Evolutionary conservation across 768 basidiomycete genomes (phyloP).

Genomic region (Russula earlei): DNA sequence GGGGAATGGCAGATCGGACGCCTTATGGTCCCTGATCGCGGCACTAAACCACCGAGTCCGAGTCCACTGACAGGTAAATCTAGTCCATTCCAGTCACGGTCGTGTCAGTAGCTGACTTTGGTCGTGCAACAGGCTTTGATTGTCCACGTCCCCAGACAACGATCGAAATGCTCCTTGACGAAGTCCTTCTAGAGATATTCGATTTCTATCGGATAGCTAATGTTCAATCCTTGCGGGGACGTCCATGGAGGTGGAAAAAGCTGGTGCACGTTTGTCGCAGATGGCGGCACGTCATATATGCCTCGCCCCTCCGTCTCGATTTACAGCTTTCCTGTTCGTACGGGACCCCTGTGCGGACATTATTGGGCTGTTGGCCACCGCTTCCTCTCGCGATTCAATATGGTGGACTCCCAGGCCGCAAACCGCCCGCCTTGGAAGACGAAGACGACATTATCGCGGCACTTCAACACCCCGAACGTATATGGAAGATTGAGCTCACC

Average conservation of each 20-base stretch:
- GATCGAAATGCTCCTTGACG: neutral
- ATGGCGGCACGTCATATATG: neutral
- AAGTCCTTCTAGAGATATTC: neutral
- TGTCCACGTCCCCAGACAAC: neutral
- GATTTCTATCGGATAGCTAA: neutral
- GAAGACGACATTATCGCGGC: no score
- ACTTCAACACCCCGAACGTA: no score
- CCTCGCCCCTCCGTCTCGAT: no score
- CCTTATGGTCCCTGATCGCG: no score
- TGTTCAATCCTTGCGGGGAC: neutral
- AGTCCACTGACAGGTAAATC: neutral
- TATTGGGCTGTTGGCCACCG: neutral
- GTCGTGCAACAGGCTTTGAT: neutral
- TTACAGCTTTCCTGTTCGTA: neutral
- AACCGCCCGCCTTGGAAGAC: no score
- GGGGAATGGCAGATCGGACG: no score
- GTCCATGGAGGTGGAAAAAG: neutral
- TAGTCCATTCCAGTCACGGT: neutral
- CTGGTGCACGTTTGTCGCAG: neutral
- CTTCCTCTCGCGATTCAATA: neutral
- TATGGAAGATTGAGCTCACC: neutral
- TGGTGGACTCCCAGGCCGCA: neutral
- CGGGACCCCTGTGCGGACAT: neutral
- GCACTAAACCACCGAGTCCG: neutral
- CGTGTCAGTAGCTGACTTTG: neutral